Base-by-base conservation (phyloP, 1,284 basidiomycete genomes). In the Puccinia triticina region DNA sequence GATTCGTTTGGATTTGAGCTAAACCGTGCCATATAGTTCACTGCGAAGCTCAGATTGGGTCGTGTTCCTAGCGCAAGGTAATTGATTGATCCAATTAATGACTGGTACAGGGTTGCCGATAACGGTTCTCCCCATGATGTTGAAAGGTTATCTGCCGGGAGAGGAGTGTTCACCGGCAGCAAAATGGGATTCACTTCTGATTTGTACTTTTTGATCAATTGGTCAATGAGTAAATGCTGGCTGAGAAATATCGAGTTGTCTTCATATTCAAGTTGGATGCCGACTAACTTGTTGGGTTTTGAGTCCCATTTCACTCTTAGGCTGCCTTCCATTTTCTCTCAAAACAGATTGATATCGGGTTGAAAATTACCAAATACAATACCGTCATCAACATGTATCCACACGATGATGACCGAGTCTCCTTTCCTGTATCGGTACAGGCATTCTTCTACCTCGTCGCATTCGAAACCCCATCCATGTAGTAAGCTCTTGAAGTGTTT, bases 381-480 rank as follows among this genome's bases (percentile, higher is more conserved):
- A 21, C 67, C 67, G 43, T 71, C 67, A 48, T 71, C 67, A 4
- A 71, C 67, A n/a, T 71, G 67, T 21, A 71, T n/a, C 67, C 67
- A 71, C 12, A 71, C 43, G 10, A 61, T 61, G 32, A 61, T 61
- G 23, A 61, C 29, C 10, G 11, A 61, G 11, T 61, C n/a, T 1
- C 59, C 59, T 32, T 40, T 48, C 1, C n/a, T 5, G 18, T 71
- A 40, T 4, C 37, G 26, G 37, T 71, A 29, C 43, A 48, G 43
- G n/a, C n/a, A n/a, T n/a, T n/a, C n/a, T n/a, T n/a, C n/a, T n/a
- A n/a, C n/a, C n/a, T n/a, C n/a, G n/a, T n/a, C n/a, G n/a, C n/a
- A n/a, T n/a, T n/a, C n/a, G n/a, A n/a, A n/a, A n/a, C n/a, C n/a
- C n/a, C n/a, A n/a, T n/a, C n/a, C n/a, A n/a, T n/a, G n/a, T n/a